Evolutionary conservation across 2,329 filamentous ascomycete species (phyloP).

Genomic region (Ophiostoma australiae): DNA sequence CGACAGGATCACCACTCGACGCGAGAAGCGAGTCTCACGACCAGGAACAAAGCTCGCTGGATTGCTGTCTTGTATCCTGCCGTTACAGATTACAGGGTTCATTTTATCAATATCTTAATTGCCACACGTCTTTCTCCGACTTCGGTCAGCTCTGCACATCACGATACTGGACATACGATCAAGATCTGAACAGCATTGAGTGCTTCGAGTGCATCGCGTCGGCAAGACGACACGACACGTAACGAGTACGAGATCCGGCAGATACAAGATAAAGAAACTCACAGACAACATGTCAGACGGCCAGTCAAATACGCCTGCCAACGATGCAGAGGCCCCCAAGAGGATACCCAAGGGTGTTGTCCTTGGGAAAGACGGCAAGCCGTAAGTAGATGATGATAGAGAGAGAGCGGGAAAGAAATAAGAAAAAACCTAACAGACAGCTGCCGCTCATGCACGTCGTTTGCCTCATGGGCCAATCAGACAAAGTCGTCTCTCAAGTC

Average conservation of each 20-base stretch:
- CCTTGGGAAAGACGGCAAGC: slow-evolving; percentile 75
- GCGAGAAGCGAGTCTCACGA: not conserved
- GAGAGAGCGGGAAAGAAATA: slow-evolving; percentile 67
- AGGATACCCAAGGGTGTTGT: slow-evolving; percentile 67
- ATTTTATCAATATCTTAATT: not conserved
- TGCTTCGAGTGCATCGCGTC: not conserved
- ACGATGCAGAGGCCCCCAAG: slow-evolving; percentile 39
- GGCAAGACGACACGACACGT: not conserved
- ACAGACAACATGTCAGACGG: slow-evolving; percentile 26
- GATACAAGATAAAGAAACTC: not conserved
- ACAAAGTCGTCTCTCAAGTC: slow-evolving; percentile 42
- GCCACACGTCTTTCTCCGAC: not conserved
- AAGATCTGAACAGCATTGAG: not conserved
- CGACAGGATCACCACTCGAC: not conserved
- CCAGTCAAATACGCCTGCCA: slow-evolving; percentile 30
- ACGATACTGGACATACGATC: slow-evolving; percentile 1
- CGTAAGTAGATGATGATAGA: slow-evolving; percentile 43
- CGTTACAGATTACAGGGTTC: not conserved
- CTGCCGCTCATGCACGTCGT: slow-evolving; percentile 68
- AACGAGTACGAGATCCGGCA: not conserved
- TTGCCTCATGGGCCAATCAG: slow-evolving; percentile 56
- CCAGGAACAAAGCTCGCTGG: not conserved
- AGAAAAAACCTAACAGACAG: slow-evolving; percentile 54
- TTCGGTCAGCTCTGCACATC: slow-evolving; percentile 3
- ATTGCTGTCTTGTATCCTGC: not conserved